Percentiles rank a stretch among this genome's conserved stretches.
Evolutionary conservation across 2,329 filamentous ascomycete genomes (phyloP).

Genomic region (Penicillium expansum): DNA sequence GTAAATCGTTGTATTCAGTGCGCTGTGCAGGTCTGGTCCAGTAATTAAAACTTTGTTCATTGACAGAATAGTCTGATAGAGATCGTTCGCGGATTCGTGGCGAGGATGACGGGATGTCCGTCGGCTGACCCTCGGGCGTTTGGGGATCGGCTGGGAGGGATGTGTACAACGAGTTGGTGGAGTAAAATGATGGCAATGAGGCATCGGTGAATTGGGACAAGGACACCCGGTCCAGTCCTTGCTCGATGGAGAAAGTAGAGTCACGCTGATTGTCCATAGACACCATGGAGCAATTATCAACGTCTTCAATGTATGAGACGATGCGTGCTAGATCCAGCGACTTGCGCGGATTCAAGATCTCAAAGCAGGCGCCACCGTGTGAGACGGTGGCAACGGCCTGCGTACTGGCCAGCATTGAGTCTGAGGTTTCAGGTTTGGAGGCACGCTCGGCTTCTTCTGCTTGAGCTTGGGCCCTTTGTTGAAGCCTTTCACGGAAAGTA

Average conservation of each 20-base stretch:
- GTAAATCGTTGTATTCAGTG: neutral
- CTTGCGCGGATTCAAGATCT: slow-evolving; percentile 40
- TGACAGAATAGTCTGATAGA: slow-evolving; percentile 22
- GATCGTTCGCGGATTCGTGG: slow-evolving; percentile 20
- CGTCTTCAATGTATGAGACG: slow-evolving; percentile 37
- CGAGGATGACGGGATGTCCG: slow-evolving; percentile 21
- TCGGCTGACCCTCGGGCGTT: slow-evolving; percentile 12
- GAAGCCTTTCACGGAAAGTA: slow-evolving; percentile 33
- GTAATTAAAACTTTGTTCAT: slow-evolving; percentile 12
- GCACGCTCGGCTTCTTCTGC: slow-evolving; percentile 19
- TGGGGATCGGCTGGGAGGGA: slow-evolving; percentile 8
- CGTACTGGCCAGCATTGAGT: slow-evolving; percentile 30
- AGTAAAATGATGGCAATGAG: slow-evolving; percentile 25
- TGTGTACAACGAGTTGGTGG: slow-evolving; percentile 20
- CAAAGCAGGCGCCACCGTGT: slow-evolving; percentile 37
- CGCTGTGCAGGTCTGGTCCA: slow-evolving; percentile 8
- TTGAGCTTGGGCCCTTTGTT: slow-evolving; percentile 20
- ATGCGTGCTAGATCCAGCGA: slow-evolving; percentile 37
- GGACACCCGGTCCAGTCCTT: slow-evolving; percentile 19
- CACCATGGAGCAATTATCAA: slow-evolving; percentile 25
- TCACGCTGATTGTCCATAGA: slow-evolving; percentile 21
- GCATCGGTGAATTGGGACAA: slow-evolving; percentile 26
- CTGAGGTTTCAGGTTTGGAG: slow-evolving; percentile 20
- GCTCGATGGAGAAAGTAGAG: slow-evolving; percentile 23
- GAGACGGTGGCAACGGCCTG: slow-evolving; percentile 29